A percentile compares a stretch with the other conserved stretches of the same genome.
phyloP scores from a whole-genome alignment of 139 green algal genomes.

The Gonium pectorale region DNA sequence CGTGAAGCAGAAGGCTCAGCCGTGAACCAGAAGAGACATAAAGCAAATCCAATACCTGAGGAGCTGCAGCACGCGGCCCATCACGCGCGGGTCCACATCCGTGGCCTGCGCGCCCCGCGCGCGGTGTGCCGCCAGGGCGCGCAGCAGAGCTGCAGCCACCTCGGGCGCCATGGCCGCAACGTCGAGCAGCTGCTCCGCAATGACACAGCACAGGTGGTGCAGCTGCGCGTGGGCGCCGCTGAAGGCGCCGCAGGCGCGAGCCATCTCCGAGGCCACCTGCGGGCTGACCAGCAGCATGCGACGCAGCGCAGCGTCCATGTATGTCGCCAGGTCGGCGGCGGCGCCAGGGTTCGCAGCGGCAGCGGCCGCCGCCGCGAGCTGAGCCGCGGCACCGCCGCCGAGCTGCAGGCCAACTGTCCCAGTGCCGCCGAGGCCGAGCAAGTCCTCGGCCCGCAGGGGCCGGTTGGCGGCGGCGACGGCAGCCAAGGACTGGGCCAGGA shows the following conservation, averaged over 20 bases:
- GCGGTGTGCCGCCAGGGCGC: conserved; percentile 30
- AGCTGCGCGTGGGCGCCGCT: conserved; percentile 34
- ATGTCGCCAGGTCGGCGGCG: neutral
- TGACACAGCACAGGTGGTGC: conserved; percentile 39
- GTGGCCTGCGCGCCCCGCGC: conserved; percentile 34
- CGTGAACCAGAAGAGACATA: too few species aligned
- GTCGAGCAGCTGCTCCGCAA: conserved; percentile 46
- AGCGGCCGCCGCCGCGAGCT: neutral
- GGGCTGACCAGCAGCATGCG: conserved; percentile 41
- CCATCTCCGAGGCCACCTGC: conserved; percentile 29
- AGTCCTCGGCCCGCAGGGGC: neutral
- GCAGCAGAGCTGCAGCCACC: conserved; percentile 40
- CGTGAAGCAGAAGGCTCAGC: too few species aligned
- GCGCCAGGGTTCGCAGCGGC: neutral
- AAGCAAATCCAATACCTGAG: too few species aligned
- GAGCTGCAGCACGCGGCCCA: conserved; percentile 44
- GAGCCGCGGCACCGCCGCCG: neutral
- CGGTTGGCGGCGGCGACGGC: conserved; percentile 35
- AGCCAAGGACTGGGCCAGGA: conserved; percentile 7
- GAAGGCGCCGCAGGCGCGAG: conserved; percentile 30
- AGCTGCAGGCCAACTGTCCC: neutral
- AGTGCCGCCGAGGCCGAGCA: conserved; percentile 5
- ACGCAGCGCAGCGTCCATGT: conserved; percentile 22
- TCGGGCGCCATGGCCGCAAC: conserved; percentile 38
- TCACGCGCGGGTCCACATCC: conserved; percentile 43